Evolutionary conservation across 2,329 filamentous ascomycete species (phyloP).

Genomic region (Pyrenophora tritici-repentis): DNA sequence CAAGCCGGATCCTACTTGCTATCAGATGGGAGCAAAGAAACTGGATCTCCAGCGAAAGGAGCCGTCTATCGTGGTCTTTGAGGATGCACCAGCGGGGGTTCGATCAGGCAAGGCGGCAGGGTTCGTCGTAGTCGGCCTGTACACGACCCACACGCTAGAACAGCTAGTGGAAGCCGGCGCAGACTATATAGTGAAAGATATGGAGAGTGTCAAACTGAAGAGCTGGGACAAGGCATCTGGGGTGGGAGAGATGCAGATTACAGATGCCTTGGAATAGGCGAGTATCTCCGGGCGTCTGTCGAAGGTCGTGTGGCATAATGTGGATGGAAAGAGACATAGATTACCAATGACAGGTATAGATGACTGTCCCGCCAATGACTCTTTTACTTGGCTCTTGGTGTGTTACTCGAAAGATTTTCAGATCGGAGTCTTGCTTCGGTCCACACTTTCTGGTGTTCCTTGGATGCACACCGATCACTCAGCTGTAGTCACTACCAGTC

Average conservation of each 20-base stretch:
- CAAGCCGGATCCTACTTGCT: slow-evolving; percentile 58
- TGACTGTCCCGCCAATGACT: too few species aligned
- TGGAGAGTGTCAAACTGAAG: slow-evolving; percentile 71
- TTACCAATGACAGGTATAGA: too few species aligned
- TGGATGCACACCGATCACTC: slow-evolving; percentile 12
- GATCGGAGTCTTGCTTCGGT: slow-evolving; percentile 7
- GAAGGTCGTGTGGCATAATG: neutral
- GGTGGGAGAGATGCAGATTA: slow-evolving; percentile 70
- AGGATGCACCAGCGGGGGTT: slow-evolving; percentile 88
- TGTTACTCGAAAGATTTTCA: slow-evolving; percentile 1
- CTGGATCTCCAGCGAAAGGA: slow-evolving; percentile 50
- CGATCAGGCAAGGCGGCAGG: slow-evolving; percentile 82
- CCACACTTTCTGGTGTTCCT: neutral
- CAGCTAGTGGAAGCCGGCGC: slow-evolving; percentile 76
- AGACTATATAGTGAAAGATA: slow-evolving; percentile 83
- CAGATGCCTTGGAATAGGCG: slow-evolving; percentile 58
- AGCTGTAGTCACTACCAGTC: slow-evolving; percentile 27
- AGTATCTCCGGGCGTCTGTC: too few species aligned
- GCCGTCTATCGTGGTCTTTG: slow-evolving; percentile 71
- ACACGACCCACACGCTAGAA: slow-evolving; percentile 78
- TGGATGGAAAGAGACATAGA: neutral
- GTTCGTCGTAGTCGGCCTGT: slow-evolving; percentile 81
- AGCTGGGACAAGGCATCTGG: slow-evolving; percentile 60
- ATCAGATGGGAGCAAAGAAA: slow-evolving; percentile 50
- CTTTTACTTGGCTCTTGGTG: too few species aligned